Evolutionary conservation across 2,329 filamentous ascomycete species (phyloP).

Genomic region (Xylariaceae sp.): DNA sequence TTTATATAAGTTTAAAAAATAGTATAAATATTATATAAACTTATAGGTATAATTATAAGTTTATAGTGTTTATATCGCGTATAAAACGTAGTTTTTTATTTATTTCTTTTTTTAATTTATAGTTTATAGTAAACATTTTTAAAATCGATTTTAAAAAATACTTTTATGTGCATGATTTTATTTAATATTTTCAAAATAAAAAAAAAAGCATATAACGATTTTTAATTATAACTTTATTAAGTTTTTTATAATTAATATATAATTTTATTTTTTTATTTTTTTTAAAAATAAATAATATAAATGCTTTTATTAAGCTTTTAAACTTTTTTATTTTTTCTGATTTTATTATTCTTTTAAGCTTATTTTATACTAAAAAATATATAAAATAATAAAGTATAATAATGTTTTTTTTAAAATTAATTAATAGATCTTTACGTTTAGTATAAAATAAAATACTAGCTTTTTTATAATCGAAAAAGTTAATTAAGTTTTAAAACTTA

Average conservation of each 20-base stretch:
- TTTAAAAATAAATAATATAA: constrained; percentile 12
- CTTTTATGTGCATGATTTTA: constrained; percentile 1
- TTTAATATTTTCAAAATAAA: constrained; percentile 10
- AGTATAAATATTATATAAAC: background rate
- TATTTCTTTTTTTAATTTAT: background rate
- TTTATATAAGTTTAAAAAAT: constrained; percentile 12
- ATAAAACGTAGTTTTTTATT: constrained; percentile 8
- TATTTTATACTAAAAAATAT: background rate
- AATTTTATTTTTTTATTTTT: background rate
- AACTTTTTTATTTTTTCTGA: background rate
- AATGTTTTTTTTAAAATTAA: background rate
- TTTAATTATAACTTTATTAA: background rate
- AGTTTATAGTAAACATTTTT: background rate
- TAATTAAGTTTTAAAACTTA: background rate
- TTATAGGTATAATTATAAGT: constrained; percentile 8
- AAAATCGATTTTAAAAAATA: background rate
- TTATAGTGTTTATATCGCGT: constrained; percentile 5
- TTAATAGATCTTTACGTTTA: background rate
- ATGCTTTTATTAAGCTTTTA: constrained; percentile 1
- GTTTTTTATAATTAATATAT: constrained; percentile 6
- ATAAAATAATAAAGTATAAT: background rate
- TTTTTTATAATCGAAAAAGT: background rate
- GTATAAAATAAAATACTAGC: background rate
- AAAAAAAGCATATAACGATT: background rate
- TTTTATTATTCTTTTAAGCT: background rate